These are phyloP conservation scores for Suhomyces pyralidae DNA, from an alignment of 805 yeast species.

Conservation along the genomic window DNA sequence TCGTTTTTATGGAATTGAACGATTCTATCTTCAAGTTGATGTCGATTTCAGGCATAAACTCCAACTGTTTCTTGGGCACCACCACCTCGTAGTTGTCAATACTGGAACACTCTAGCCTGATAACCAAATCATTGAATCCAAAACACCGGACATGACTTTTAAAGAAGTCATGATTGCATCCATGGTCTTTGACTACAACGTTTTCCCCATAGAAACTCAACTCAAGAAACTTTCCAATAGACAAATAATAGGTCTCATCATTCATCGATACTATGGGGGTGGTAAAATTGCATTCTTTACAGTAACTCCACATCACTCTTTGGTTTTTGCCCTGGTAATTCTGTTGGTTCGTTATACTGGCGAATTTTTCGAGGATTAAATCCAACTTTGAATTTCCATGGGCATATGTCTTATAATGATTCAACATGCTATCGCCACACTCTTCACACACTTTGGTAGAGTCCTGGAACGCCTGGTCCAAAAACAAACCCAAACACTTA, in stretches of 20 bases:
- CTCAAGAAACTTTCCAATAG: slow-evolving; percentile 92
- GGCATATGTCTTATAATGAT: slow-evolving; percentile 83
- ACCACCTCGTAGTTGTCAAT: slow-evolving; percentile 77
- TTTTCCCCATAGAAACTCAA: slow-evolving; percentile 66
- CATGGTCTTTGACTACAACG: slow-evolving; percentile 36
- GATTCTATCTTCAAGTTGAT: slow-evolving; percentile 65
- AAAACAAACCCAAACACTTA: slow-evolving; percentile 81
- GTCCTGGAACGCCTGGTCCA: slow-evolving; percentile 75
- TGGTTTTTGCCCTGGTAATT: slow-evolving; percentile 40
- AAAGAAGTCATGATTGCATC: slow-evolving; percentile 78
- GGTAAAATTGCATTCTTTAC: slow-evolving; percentile 71
- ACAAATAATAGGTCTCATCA: slow-evolving; percentile 83
- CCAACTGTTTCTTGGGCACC: slow-evolving; percentile 68
- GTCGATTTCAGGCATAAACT: slow-evolving; percentile 71
- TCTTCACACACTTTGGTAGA: slow-evolving; percentile 69
- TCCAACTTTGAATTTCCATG: slow-evolving; percentile 85
- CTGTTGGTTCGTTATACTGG: slow-evolving; percentile 17
- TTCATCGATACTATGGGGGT: slow-evolving; percentile 82
- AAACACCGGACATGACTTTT: slow-evolving; percentile 82
- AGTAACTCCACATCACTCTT: slow-evolving; percentile 87
- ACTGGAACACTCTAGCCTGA: slow-evolving; percentile 71
- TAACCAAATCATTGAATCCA: slow-evolving; percentile 73
- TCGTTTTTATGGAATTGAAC: slow-evolving; percentile 49
- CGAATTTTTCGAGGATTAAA: slow-evolving; percentile 60
- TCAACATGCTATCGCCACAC: slow-evolving; percentile 66